Conservation (phyloP, 1,284 basidiomycete species). For the Rhodotorula sp. region DNA sequence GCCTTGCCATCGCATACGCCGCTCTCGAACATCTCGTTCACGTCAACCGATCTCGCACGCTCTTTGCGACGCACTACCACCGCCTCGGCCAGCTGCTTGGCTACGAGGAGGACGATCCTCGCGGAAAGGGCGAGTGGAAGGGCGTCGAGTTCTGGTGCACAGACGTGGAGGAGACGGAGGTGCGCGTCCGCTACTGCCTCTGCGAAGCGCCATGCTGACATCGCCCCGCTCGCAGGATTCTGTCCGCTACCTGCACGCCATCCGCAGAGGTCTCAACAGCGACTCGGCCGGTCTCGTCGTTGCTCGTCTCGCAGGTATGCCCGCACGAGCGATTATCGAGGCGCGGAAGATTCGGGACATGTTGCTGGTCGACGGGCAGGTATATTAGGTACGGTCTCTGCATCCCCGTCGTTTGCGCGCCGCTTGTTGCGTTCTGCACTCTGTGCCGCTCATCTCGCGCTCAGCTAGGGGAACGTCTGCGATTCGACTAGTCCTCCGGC, state of each 20-base stretch:
- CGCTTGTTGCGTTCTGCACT: too few species aligned
- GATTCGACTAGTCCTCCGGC: slow-evolving; percentile 2
- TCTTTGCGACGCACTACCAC: slow-evolving; percentile 98
- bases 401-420: too few species aligned
- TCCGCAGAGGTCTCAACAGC: slow-evolving; percentile 80
- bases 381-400: not conserved
- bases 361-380: not conserved
- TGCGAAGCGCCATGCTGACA: not conserved
- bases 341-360: slow-evolving; percentile 20
- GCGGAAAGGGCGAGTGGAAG: slow-evolving; percentile 39
- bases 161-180: slow-evolving; percentile 71
- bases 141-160: slow-evolving; percentile 84
- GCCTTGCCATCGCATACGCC: slow-evolving; percentile 88
- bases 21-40: slow-evolving; percentile 76
- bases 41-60: slow-evolving; percentile 71
- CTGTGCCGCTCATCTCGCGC: not conserved
- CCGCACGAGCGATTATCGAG: slow-evolving; percentile 47
- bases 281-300: slow-evolving; percentile 92
- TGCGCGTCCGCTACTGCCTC: slow-evolving; percentile 44
- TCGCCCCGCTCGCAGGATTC: slow-evolving; percentile 52
- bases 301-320: slow-evolving; percentile 83
- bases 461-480: not conserved
- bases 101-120: slow-evolving; percentile 51
- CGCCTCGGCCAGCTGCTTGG: slow-evolving; percentile 77
- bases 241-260: slow-evolving; percentile 78